Percentiles rank a stretch among this genome's conserved stretches.
Conservation (phyloP, 352 stramenopile species). For the Phytophthora citricola region DNA sequence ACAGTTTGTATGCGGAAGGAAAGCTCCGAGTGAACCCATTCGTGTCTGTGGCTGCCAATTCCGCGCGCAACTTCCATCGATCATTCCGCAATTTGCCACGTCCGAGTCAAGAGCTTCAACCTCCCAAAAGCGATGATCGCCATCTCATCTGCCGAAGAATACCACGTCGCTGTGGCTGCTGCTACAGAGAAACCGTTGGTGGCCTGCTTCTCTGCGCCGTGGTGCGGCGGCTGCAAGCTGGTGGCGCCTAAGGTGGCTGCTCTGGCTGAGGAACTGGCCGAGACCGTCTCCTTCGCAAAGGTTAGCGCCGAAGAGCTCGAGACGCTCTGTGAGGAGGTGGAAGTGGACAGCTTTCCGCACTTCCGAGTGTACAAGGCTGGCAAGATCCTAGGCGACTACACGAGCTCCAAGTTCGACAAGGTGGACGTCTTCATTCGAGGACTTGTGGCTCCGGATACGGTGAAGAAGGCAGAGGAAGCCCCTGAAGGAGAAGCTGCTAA, state of each 20-base stretch:
- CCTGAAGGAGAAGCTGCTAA: slow-evolving; percentile 21
- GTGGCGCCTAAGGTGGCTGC: slow-evolving; percentile 58
- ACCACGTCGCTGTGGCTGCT: slow-evolving; percentile 40
- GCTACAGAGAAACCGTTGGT: slow-evolving; percentile 46
- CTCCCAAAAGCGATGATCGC: slow-evolving; percentile 35
- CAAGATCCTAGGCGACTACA: slow-evolving; percentile 65
- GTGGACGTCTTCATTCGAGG: slow-evolving; percentile 45
- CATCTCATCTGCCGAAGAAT: slow-evolving; percentile 51
- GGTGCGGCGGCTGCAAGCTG: slow-evolving; percentile 72
- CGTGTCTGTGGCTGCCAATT: slow-evolving; percentile 2
- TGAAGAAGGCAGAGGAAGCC: slow-evolving; percentile 14
- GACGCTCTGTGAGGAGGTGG: slow-evolving; percentile 70
- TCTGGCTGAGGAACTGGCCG: slow-evolving; percentile 53
- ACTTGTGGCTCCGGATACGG: slow-evolving; percentile 23
- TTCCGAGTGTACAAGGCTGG: slow-evolving; percentile 77
- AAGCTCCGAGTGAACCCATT: slow-evolving; percentile 13
- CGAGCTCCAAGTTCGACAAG: slow-evolving; percentile 80
- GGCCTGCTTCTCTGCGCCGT: slow-evolving; percentile 66
- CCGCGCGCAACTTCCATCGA: not conserved
- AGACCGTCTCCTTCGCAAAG: slow-evolving; percentile 46
- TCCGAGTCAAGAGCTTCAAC: slow-evolving; percentile 18
- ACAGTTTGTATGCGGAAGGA: slow-evolving; percentile 25
- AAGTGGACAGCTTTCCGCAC: slow-evolving; percentile 78
- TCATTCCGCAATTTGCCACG: slow-evolving; percentile 44
- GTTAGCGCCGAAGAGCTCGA: slow-evolving; percentile 71